A percentile compares a stretch with the other conserved stretches of the same genome.
These are phyloP conservation scores for Erodium maritimum DNA, from an alignment of 345 rosid genomes.

Conservation along the genomic window DNA sequence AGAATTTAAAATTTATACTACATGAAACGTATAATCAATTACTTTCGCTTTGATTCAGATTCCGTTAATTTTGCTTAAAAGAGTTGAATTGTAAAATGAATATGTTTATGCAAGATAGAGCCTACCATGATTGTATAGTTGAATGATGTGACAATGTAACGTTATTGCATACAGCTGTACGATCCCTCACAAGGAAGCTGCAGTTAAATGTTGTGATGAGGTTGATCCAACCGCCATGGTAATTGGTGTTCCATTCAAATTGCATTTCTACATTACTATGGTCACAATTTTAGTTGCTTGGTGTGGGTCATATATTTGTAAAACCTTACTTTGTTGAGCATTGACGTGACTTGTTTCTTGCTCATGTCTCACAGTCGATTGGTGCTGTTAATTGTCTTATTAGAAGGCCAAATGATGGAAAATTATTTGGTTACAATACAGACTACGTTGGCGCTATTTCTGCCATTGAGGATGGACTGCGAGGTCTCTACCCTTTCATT, in stretches of 20 bases:
- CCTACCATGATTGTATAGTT: neutral
- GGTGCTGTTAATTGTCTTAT: constrained; percentile 92
- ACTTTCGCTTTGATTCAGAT: neutral
- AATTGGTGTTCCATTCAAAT: constrained; percentile 4
- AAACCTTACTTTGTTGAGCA: neutral
- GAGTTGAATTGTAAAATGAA: constrained; percentile 1
- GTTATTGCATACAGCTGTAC: constrained; percentile 51
- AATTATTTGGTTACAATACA: constrained; percentile 71
- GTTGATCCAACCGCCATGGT: constrained; percentile 92
- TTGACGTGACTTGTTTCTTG: constrained; percentile 8
- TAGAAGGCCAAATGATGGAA: constrained; percentile 65
- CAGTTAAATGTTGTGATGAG: constrained; percentile 71
- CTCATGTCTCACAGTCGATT: constrained; percentile 46
- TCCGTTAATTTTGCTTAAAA: neutral
- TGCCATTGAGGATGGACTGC: constrained; percentile 88
- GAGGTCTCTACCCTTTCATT: constrained; percentile 29
- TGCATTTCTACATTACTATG: constrained; percentile 1
- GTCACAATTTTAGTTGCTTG: neutral
- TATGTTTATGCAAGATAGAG: neutral
- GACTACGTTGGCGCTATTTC: constrained; percentile 91
- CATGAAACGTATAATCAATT: neutral
- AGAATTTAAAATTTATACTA: neutral
- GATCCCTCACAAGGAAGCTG: constrained; percentile 87
- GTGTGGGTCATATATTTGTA: constrained; percentile 1
- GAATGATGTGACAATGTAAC: constrained; percentile 5